A percentile compares a stretch with the other conserved stretches of the same genome.
phyloP scores from a whole-genome alignment of 129 eudicot species.

The Flaveria bidentis region DNA sequence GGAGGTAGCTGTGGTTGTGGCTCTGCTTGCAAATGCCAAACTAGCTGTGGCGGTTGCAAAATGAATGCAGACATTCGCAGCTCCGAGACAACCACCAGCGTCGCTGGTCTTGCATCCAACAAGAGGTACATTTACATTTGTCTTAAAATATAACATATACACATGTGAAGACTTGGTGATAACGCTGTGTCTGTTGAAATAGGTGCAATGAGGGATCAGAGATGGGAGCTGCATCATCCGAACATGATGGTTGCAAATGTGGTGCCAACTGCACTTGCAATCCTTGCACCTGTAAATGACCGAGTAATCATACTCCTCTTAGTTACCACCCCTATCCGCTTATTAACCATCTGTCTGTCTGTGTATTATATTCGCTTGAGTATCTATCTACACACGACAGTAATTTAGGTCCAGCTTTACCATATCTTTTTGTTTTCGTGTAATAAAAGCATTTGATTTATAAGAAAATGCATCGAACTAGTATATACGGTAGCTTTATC shows the following conservation, averaged over 20 bases:
- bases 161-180: neutral
- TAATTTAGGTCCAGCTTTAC: neutral
- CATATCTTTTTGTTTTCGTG: neutral
- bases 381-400: neutral
- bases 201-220: constrained; percentile 42
- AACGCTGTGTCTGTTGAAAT: constrained; percentile 10
- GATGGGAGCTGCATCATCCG: constrained; percentile 44
- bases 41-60: constrained; percentile 30
- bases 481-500: no score
- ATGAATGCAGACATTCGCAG: constrained; percentile 15
- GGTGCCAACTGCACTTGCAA: constrained; percentile 65
- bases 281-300: constrained; percentile 84
- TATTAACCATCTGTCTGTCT: no score
- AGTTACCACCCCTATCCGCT: neutral
- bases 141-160: neutral
- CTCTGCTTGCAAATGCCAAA: constrained; percentile 30
- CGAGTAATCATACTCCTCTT: neutral
- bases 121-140: constrained; percentile 11
- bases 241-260: constrained; percentile 77
- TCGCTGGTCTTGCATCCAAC: constrained; percentile 21
- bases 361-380: neutral
- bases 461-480: neutral
- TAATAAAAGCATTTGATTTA: neutral
- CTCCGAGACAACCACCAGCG: constrained; percentile 10
- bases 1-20: constrained; percentile 32